Evolutionary conservation across 305 asterid genomes (phyloP), one percentile per base, ranked within the genome.

Genomic region (Lippia alba): DNA sequence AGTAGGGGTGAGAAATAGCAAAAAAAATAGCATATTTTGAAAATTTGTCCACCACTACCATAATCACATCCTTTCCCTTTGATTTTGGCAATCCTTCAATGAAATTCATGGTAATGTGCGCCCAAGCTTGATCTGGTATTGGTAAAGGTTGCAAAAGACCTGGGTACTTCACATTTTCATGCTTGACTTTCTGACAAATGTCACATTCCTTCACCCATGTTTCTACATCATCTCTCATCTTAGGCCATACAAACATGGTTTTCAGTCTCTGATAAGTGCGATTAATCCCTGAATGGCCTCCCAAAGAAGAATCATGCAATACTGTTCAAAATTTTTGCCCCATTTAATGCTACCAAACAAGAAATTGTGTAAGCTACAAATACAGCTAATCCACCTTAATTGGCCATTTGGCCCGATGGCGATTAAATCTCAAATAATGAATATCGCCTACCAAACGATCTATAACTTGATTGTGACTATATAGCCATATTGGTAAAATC

Each of bases 21-120:
- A 64, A 4, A 12, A 46, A 46, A n/a, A 40, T 55, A 0, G 68
- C 33, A 2, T 39, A 39, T 39, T 41, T 63, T 2, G 68, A n/a
- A 2, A 63, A 20, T 5, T 39, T 8, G 18, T 63, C 68, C 39
- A 63, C 68, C 5, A 63, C 36, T 0, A 63, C 68, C 1, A 63
- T 0, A 0, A 63, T 18, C 0, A 20, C 12, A 2, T 39, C 1
- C 12, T 6, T 41, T 6, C 48, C 48, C 12, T 41, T 11, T 41
- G 48, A 41, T 4, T 4, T 41, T 1, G 56, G 68, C 5, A 44
- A 15, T 0, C 55, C 68, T 4, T 64, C 56, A 1, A 64, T 19
- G 24, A 64, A 50, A n/a, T 66, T 33, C 61, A 33, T 50, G 0
- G 61, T 5, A 4, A 51, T 15, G 15, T 32, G 4, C 0, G 71